Conservation (phyloP, 78 protist species). For the Dictyostelium capitatum region DNA sequence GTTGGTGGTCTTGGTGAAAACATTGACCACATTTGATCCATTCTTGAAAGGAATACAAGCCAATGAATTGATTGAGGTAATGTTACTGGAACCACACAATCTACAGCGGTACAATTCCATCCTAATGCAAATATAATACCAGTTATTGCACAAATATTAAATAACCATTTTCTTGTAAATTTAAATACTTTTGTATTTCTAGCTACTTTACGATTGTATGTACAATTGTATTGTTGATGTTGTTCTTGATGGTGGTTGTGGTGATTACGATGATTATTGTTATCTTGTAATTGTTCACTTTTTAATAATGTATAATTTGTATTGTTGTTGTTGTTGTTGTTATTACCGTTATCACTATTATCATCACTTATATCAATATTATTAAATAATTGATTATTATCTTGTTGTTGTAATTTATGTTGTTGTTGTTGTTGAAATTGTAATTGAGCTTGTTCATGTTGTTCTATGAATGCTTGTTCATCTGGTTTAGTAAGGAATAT, state of each 20-base stretch:
- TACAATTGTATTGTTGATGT: background rate
- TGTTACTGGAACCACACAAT: slow-evolving; percentile 8
- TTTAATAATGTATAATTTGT: background rate
- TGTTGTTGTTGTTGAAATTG: background rate
- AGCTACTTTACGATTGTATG: slow-evolving; percentile 5
- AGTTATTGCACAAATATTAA: slow-evolving; percentile 31
- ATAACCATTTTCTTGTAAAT: background rate
- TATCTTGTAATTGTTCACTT: slow-evolving; percentile 5
- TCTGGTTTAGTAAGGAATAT: slow-evolving; percentile 22
- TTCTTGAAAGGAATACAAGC: slow-evolving; percentile 7
- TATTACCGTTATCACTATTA: background rate
- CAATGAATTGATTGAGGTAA: slow-evolving; percentile 40
- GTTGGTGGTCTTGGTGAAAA: slow-evolving; percentile 80
- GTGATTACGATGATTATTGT: background rate
- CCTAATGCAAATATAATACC: slow-evolving; percentile 41
- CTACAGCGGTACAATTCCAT: slow-evolving; percentile 25
- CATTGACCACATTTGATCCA: slow-evolving; percentile 81
- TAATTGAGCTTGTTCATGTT: background rate
- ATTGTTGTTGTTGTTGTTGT: too few species aligned
- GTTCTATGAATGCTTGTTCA: background rate
- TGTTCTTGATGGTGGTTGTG: too few species aligned
- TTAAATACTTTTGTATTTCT: background rate
- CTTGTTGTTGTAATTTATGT: background rate
- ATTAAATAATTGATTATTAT: background rate
- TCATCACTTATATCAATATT: background rate